Evolutionary conservation across 805 yeast species (phyloP), one percentile per base, ranked within the genome.

Genomic region (Scheffersomyces coipomensis): DNA sequence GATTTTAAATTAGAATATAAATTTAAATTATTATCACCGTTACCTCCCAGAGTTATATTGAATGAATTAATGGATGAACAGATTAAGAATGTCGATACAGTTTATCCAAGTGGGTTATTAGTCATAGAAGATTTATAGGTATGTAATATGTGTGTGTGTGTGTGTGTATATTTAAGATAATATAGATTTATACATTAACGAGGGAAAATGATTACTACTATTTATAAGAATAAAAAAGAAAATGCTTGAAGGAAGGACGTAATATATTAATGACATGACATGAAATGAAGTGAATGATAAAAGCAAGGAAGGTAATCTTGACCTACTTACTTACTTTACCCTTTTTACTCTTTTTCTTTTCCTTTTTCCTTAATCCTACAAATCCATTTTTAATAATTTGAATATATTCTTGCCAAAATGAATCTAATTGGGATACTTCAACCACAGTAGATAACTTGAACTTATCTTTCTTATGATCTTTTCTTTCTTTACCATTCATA

Each of bases 331-430:
- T 37, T 23, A 63, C 61, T 58, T 59, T 69, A 47, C 64, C 71
- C 56, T 75, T 71, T 67, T 78, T 81, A 66, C 75, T 76, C 71
- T 80, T 82, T 64, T 81, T 81, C 71, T 87, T 88, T 43, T 85
- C 88, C 68, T 87, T 88, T 76, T 84, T 87, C 56, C 80, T 76
- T 59, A 90, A 72, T 1, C 96, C 96, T 3, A 67, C 66, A 60
- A 86, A 79, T 4, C 93, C 90, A 17, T 70, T 56, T 56, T 87
- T 89, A 40, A 89, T 70, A 0, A 76, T 76, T 31, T 78, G 79
- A 1, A 87, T 64, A 62, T 89, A 90, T 19, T 79, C 81, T 31
- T 61, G 58, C 97, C 97, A 90, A 58, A 90, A 90, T 43, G 67
- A 58, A 46, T 82, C 87, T 47, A 90, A 66, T 3, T 75, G 63